Evolutionary conservation across 352 stramenopile genomes (phyloP), one percentile per base, ranked within the genome.

Genomic region (Phytophthora meadii): DNA sequence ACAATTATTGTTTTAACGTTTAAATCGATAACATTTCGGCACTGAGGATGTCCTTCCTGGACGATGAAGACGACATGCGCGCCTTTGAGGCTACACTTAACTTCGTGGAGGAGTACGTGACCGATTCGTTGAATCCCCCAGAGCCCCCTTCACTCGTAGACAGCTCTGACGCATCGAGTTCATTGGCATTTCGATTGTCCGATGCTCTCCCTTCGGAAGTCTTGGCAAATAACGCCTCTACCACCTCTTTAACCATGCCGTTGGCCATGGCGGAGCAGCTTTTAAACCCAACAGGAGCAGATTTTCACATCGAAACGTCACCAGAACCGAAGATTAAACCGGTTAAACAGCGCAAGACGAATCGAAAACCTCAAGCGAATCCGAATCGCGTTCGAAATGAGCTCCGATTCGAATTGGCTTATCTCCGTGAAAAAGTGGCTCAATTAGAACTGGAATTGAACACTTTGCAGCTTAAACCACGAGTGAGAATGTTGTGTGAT

Each of bases 381-480:
- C 59, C 65, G 45, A 72, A 68, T 47, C 57, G 65, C 2, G 65
- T 54, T 40, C 65, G 65, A 6, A 63, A 61, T 11, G 65, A 72
- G 34, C 65, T 55, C 39, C 86, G 86, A 45, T 81, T 90, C 30
- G 84, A 92, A 15, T 65, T 82, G 8, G 61, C 56, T 6, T 90
- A 90, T 60, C 50, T 92, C 7, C 84, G 84, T 41, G 65, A 87
- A 41, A 87, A 88, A 46, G 76, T 76, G 11, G 61, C 80, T 5
- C 68, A 65, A 10, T 52, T 90, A 22, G 75, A 86, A 25, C 66
- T 67, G 1, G 84, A 88, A 49, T 45, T 90, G 36, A 70, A 46
- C 1, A 68, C 60, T 11, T 51, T 88, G 12, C 55, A 61, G 32
- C 19, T 50, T 4, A 34, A 50, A 32, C 15, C 55, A 15, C 7